A percentile compares a stretch with the other conserved stretches of the same genome.
Evolutionary conservation across 164 flowering plant species (phyloP).

Genomic region (Echeveria elegans): DNA sequence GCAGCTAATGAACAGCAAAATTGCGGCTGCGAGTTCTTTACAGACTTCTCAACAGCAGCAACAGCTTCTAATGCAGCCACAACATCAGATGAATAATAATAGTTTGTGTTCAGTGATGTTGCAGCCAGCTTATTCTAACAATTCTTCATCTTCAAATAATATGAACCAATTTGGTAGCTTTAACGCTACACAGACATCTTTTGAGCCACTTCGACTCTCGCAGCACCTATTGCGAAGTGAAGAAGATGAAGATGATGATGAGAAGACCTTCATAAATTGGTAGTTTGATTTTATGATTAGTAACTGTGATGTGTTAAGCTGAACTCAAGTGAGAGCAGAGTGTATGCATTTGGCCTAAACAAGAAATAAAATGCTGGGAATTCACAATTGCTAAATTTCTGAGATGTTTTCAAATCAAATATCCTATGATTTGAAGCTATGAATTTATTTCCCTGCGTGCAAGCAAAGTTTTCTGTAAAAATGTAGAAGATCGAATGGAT

Average conservation of each 20-base stretch:
- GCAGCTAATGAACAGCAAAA: slow-evolving; percentile 61
- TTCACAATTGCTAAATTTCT: too few species aligned
- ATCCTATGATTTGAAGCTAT: too few species aligned
- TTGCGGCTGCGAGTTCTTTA: slow-evolving; percentile 48
- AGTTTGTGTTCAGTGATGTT: slow-evolving; percentile 14
- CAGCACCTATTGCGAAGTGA: slow-evolving; percentile 34
- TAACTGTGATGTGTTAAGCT: background rate
- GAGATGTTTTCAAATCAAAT: too few species aligned
- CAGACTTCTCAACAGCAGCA: slow-evolving; percentile 46
- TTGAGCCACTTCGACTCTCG: slow-evolving; percentile 38
- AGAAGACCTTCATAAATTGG: slow-evolving; percentile 12
- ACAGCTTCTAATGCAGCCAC: slow-evolving; percentile 23
- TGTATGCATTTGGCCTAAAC: background rate
- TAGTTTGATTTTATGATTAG: background rate
- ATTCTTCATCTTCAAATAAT: slow-evolving; percentile 54
- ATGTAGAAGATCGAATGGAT: too few species aligned
- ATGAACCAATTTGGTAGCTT: slow-evolving; percentile 28
- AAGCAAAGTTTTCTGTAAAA: too few species aligned
- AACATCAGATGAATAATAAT: slow-evolving; percentile 17
- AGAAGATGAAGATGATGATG: slow-evolving; percentile 61
- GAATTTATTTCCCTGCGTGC: too few species aligned
- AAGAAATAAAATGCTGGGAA: background rate
- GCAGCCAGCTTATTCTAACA: slow-evolving; percentile 71
- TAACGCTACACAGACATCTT: slow-evolving; percentile 24
- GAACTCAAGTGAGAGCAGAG: background rate